Conservation (phyloP, 1,139 yeast genomes). For the Hemisphaericaspora xylanilytica region DNA sequence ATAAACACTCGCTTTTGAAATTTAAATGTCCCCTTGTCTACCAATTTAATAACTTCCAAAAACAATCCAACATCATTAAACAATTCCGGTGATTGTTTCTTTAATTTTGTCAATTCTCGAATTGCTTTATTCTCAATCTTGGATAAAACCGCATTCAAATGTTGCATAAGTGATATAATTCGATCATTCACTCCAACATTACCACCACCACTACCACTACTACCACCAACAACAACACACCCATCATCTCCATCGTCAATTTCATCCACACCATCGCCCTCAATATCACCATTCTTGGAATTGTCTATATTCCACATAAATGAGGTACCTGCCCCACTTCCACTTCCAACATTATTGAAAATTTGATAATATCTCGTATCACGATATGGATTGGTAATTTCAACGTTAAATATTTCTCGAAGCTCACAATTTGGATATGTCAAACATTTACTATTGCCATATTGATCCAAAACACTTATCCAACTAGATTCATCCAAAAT, state of each 20-base stretch:
- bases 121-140: constrained; percentile 68
- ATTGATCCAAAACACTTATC: constrained; percentile 57
- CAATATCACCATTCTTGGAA: constrained; percentile 6
- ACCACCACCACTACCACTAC: constrained; percentile 5
- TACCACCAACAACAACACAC: too few relatives aligned
- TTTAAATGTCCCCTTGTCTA: constrained; percentile 68
- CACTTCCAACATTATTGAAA: constrained; percentile 19
- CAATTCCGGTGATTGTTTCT: constrained; percentile 49
- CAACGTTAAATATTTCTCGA: constrained; percentile 23
- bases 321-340: constrained; percentile 1
- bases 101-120: constrained; percentile 57
- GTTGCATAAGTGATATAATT: constrained; percentile 49
- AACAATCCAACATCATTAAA: constrained; percentile 62
- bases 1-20: constrained; percentile 63
- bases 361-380: constrained; percentile 30
- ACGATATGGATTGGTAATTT: constrained; percentile 31
- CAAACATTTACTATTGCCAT: constrained; percentile 53
- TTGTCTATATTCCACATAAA: constrained; percentile 6
- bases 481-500: constrained; percentile 81
- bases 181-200: constrained; percentile 27
- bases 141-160: constrained; percentile 62
- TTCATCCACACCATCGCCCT: constrained; percentile 6
- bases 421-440: constrained; percentile 45
- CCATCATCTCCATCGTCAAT: constrained; percentile 14
- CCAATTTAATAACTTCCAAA: constrained; percentile 55